Evolutionary conservation across 306 rosid species (phyloP).

Genomic region (Glycine latifolia): DNA sequence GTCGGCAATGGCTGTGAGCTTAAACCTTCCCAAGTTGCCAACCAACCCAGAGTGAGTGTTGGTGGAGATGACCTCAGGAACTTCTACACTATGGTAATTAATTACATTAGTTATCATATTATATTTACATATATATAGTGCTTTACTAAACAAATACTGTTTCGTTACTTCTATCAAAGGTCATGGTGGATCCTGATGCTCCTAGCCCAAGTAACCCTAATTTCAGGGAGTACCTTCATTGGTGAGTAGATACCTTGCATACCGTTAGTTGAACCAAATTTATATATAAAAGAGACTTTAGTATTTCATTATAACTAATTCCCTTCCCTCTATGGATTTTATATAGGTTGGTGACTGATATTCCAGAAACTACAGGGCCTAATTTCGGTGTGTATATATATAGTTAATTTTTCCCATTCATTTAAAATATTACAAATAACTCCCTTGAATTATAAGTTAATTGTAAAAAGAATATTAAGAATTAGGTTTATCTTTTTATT

Average conservation of each 20-base stretch:
- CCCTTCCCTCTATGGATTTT: slow-evolving; percentile 19
- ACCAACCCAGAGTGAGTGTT: slow-evolving; percentile 47
- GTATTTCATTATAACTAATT: neutral
- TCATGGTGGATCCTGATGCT: slow-evolving; percentile 53
- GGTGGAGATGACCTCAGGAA: slow-evolving; percentile 58
- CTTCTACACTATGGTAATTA: slow-evolving; percentile 52
- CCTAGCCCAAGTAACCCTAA: slow-evolving; percentile 57
- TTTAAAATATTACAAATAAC: neutral
- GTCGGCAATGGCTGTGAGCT: slow-evolving; percentile 51
- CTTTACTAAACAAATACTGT: neutral
- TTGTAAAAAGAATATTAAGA: too few relatives aligned
- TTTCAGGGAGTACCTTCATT: slow-evolving; percentile 55
- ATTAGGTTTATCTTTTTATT: neutral
- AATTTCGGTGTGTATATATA: slow-evolving; percentile 45
- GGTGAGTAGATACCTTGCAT: slow-evolving; percentile 37
- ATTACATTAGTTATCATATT: neutral
- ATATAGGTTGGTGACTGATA: slow-evolving; percentile 56
- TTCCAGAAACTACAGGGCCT: slow-evolving; percentile 51
- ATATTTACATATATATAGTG: too few relatives aligned
- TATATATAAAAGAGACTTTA: neutral
- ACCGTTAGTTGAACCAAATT: neutral
- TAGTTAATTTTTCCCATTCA: neutral
- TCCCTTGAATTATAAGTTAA: too few relatives aligned
- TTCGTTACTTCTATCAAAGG: slow-evolving; percentile 18
- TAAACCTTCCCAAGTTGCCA: slow-evolving; percentile 49